Conservation (phyloP, 2,329 filamentous ascomycete species). For the Microcyclospora tardicrescens region DNA sequence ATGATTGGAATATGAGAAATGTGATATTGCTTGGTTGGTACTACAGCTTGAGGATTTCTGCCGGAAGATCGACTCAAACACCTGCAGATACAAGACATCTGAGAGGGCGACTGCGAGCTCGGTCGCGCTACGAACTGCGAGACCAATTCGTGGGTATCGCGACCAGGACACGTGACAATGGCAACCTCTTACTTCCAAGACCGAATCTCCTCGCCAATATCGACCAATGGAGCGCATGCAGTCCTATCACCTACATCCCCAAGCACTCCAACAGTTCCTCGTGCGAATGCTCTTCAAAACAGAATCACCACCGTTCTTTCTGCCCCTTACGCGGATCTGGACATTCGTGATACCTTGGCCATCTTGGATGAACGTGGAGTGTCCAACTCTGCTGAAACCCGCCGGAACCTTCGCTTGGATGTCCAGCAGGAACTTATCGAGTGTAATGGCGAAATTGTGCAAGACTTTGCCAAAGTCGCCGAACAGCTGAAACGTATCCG, state of each 20-base stretch:
- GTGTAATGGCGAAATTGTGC: slow-evolving; percentile 78
- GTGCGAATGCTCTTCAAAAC: slow-evolving; percentile 57
- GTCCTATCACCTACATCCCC: slow-evolving; percentile 4
- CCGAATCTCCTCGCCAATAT: slow-evolving; percentile 9
- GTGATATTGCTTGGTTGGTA: no score
- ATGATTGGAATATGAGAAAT: no score
- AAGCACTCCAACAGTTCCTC: slow-evolving; percentile 19
- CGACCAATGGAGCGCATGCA: slow-evolving; percentile 1
- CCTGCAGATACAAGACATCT: no score
- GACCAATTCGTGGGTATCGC: no score
- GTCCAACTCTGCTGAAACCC: slow-evolving; percentile 62
- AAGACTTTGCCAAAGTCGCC: slow-evolving; percentile 78
- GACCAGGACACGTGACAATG: slow-evolving; percentile 5
- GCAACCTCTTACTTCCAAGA: slow-evolving; percentile 14
- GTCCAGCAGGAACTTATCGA: slow-evolving; percentile 87
- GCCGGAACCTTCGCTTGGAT: slow-evolving; percentile 67
- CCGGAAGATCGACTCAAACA: no score
- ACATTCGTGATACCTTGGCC: slow-evolving; percentile 73
- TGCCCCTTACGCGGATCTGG: slow-evolving; percentile 80
- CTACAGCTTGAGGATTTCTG: no score
- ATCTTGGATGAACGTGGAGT: slow-evolving; percentile 62
- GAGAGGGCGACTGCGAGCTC: no score
- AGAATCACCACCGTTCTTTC: slow-evolving; percentile 79
- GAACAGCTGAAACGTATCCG: slow-evolving; percentile 87
- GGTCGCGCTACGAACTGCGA: no score